A percentile compares a stretch with the other conserved stretches of the same genome.
Evolutionary conservation across 306 rosid genomes (phyloP).

Genomic region (Lagenaria siceraria): DNA sequence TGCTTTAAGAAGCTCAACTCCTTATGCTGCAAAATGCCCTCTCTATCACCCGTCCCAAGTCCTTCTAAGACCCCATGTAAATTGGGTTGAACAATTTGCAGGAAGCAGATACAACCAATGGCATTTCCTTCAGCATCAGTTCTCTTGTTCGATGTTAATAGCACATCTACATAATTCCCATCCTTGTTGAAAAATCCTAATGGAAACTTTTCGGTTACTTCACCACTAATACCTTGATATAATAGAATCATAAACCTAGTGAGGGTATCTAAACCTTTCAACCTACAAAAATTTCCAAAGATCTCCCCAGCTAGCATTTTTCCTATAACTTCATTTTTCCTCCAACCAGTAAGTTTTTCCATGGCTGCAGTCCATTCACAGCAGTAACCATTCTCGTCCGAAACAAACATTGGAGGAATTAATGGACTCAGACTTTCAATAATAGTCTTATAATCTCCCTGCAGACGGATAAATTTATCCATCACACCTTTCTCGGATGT

Average conservation of each 20-base stretch:
- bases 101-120: conserved; percentile 72
- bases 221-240: conserved; percentile 60
- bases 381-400: conserved; percentile 70
- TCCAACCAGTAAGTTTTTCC: conserved; percentile 69
- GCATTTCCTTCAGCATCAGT: conserved; percentile 34
- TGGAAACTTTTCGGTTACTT: conserved; percentile 55
- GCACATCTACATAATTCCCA: conserved; percentile 36
- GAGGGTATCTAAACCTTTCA: conserved; percentile 46
- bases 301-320: conserved; percentile 68
- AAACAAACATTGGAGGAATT: conserved; percentile 73
- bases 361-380: conserved; percentile 90
- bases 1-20: conserved; percentile 63
- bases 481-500: conserved; percentile 48
- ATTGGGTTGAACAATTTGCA: conserved; percentile 33
- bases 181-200: conserved; percentile 46
- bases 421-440: conserved; percentile 57
- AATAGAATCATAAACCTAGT: conserved; percentile 65
- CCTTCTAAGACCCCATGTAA: conserved; percentile 25
- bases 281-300: conserved; percentile 45
- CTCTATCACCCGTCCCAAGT: conserved; percentile 10
- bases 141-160: conserved; percentile 58
- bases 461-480: conserved; percentile 54
- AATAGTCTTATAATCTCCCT: conserved; percentile 79
- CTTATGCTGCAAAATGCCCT: conserved; percentile 25
- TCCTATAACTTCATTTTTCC: conserved; percentile 51